Base-by-base conservation (phyloP, 176 grass and related monocot genomes). In the Chrysopogon serrulatus region DNA sequence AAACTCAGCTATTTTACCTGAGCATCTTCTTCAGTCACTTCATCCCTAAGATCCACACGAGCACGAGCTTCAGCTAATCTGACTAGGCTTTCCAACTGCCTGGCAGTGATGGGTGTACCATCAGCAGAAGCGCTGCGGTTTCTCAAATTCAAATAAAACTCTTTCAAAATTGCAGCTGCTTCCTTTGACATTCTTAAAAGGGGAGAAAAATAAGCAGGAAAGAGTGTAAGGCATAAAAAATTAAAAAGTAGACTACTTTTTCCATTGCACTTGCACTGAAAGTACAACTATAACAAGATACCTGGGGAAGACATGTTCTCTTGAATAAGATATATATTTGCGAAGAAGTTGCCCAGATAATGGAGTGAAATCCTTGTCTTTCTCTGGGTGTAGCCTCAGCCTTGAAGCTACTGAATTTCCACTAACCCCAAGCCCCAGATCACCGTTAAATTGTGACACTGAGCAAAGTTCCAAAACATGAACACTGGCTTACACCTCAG, bases 11-110 rank as follows among this genome's bases (percentile, higher is more conserved):
- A 45, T 79, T 81, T 84, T 66, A 94, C 96, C 45, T 90, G 18
- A 18, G 96, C 96, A 83, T 98, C 96, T 80, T 93, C 48, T 83
- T 23, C 36, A 24, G 93, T 95, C 56, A 98, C 85, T 98, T 92
- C 93, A 49, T 90, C 89, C 87, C 96, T 90, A 68, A 98, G 87
- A 90, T 95, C 96, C 45, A 98, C 87, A 27, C 96, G 87, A 68
- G 96, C 96, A 67, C 93, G 93, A 73, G 96, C 96, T 87, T 95
- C 96, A 70, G 93, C 96, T 74, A 98, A 91, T 71, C 96, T 93
- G 30, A 95, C 93, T 34, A 98, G 90, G 84, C 93, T 98, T 84
- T 98, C 96, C 54, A 95, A 72, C 56, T 98, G 96, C 54, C 96
- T 91, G 26, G 96, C 89, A 26, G 96, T 98, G 83, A 98, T 98